Evolutionary conservation across 2,329 filamentous ascomycete genomes (phyloP).

Genomic region (Epichloe glyceriae): DNA sequence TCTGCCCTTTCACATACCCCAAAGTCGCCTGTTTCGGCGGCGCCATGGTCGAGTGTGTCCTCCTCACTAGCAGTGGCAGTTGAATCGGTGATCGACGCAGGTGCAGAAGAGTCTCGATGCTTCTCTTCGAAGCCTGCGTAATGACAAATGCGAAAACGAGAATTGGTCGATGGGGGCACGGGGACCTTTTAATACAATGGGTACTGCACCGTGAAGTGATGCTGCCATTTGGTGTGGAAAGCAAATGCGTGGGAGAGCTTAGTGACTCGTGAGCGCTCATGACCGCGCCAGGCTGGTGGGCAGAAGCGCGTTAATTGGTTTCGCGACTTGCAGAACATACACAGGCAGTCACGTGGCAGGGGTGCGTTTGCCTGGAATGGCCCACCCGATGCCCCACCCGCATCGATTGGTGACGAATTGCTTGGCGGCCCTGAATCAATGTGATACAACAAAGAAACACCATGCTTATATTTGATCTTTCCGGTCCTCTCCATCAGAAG

Average conservation of each 20-base stretch:
- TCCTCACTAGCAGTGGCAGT: not conserved
- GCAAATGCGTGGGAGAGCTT: conserved; percentile 5
- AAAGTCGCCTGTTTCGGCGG: conserved; percentile 65
- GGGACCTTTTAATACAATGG: not conserved
- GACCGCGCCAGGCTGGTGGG: conserved; percentile 23
- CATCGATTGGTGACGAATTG: not conserved
- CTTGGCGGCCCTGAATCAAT: not conserved
- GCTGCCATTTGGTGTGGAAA: not conserved
- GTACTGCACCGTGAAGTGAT: not conserved
- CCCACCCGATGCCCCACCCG: not conserved
- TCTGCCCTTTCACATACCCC: conserved; percentile 75
- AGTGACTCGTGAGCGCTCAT: conserved; percentile 9
- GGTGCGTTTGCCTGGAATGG: not conserved
- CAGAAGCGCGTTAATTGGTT: conserved; percentile 28
- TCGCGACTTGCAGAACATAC: conserved; percentile 4
- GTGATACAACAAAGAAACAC: conserved; percentile 2
- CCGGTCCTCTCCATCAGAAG: conserved; percentile 11
- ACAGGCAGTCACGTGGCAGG: conserved; percentile 7
- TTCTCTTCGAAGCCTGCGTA: conserved; percentile 7
- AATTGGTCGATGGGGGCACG: too few relatives aligned
- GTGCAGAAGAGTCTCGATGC: not conserved
- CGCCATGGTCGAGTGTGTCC: conserved; percentile 25
- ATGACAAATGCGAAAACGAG: not conserved
- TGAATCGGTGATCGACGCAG: conserved; percentile 4
- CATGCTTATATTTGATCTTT: conserved; percentile 12